Conservation (phyloP, 768 basidiomycete genomes). For the Clathrus columnatus region DNA sequence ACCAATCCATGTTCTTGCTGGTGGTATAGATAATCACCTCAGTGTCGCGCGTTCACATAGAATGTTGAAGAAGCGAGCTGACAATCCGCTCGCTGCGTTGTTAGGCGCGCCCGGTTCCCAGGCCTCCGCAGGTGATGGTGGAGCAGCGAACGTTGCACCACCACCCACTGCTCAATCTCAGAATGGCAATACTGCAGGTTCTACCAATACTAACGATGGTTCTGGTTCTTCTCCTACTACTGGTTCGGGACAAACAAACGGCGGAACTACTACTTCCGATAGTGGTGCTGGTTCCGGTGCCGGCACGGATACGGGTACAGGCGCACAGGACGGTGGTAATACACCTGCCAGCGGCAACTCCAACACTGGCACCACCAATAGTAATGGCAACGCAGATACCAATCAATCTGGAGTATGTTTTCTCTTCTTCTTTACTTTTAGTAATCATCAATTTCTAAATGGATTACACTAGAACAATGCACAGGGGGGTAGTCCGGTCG, state of each 20-base stretch:
- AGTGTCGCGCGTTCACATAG: constrained; percentile 54
- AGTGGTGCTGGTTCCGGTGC: too few relatives aligned
- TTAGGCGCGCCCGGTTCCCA: not conserved
- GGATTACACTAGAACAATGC: too few relatives aligned
- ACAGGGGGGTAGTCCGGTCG: not conserved
- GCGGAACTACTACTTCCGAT: constrained; percentile 15
- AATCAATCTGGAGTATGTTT: not conserved
- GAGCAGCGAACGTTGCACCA: not conserved
- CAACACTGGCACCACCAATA: not conserved
- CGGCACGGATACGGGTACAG: too few relatives aligned
- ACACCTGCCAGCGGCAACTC: not conserved
- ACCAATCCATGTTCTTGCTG: constrained; percentile 34
- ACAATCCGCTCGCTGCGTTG: constrained; percentile 13
- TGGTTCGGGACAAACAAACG: constrained; percentile 6
- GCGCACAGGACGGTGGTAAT: too few relatives aligned
- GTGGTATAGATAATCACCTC: constrained; percentile 28
- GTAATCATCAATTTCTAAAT: too few relatives aligned
- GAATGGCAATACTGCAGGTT: constrained; percentile 9
- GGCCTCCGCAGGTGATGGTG: constrained; percentile 4
- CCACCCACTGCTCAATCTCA: constrained; percentile 13
- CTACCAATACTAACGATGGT: constrained; percentile 14
- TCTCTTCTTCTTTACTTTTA: not conserved
- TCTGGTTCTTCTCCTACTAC: constrained; percentile 13
- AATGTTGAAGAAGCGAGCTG: constrained; percentile 56
- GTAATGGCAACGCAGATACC: not conserved